Evolutionary conservation across 768 basidiomycete genomes (phyloP), one percentile per base, ranked within the genome.

Genomic region (Bullera alba): DNA sequence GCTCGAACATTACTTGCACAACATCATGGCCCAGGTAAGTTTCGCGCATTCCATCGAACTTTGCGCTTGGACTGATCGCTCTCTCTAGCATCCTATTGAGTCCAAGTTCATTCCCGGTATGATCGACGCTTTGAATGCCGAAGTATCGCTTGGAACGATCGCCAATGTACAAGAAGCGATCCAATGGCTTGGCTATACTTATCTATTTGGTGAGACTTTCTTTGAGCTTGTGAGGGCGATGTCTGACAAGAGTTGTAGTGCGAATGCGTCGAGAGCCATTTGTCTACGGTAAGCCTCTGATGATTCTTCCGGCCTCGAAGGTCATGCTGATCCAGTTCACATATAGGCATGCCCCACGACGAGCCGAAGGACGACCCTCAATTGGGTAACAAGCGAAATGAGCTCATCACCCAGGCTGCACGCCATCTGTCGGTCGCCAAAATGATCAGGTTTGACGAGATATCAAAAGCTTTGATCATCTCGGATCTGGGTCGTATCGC

Each of bases 401-500:
- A 83, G 28, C 77, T 95, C 25, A 80, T 89, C 49, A 77, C 69
- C 2, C 66, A 73, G 37, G 84, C 89, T 1, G 87, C 87, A 5
- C 73, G 76, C 30, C 79, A 75, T 51, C 80, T 99, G 2, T 77
- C 81, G 21, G 76, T 80, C 25, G 77, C 82, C 12, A 77, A 79
- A 34, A 99, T 99, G 95, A 84, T 96, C 46, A 76, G 80, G 38
- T 86, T 83, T 62, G 83, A 90, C 61, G 69, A 74, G 29, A 68
- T 69, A 0, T 78, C 75, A 4, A 81, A 80, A 12, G 73, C 78
- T 2, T 83, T 95, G 50, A 74, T 78, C 2, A 81, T 84, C 58
- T 88, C 86, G n/a, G 92, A 95, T 57, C 73, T 93, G 2, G 95
- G 95, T n/a, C 77, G 90, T 57, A 92, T 97, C 61, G 91, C 95